A percentile compares a stretch with the other conserved stretches of the same genome.
Evolutionary conservation across 257 asterid species (phyloP).

Genomic region (Petunia secreta): DNA sequence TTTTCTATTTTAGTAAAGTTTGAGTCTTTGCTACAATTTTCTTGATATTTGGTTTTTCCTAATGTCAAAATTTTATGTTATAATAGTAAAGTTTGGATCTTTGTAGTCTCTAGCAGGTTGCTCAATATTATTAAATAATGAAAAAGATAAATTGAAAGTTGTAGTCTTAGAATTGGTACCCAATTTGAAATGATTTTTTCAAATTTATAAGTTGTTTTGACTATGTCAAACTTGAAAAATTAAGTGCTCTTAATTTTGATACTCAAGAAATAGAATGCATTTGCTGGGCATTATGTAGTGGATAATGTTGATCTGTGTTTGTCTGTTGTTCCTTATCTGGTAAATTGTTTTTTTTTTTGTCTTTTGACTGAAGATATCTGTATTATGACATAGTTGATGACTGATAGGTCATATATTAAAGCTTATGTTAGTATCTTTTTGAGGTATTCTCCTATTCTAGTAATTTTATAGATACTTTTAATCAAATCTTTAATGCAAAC

Average conservation of each 20-base stretch:
- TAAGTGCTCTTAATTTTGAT: background rate
- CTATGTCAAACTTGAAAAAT: constrained; percentile 12
- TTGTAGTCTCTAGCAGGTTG: too few relatives aligned
- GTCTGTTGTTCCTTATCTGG: background rate
- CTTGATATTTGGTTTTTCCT: too few relatives aligned
- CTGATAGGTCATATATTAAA: too few relatives aligned
- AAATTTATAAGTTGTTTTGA: background rate
- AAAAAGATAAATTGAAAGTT: too few relatives aligned
- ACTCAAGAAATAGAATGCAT: background rate
- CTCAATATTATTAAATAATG: too few relatives aligned
- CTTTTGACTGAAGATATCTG: too few relatives aligned
- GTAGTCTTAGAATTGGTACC: background rate
- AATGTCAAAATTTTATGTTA: background rate
- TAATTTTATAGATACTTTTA: background rate
- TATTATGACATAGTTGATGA: too few relatives aligned
- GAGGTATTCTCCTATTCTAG: constrained; percentile 3
- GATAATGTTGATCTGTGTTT: background rate
- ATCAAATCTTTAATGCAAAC: background rate
- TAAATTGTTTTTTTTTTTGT: background rate
- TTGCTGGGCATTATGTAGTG: background rate
- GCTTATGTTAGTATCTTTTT: background rate
- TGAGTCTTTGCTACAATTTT: too few relatives aligned
- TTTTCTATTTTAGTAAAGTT: background rate
- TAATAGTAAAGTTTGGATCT: background rate
- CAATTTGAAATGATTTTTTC: background rate